Percentiles rank a stretch among this genome's conserved stretches.
Conservation (phyloP, 768 basidiomycete genomes). For the Kwoniella sp. region DNA sequence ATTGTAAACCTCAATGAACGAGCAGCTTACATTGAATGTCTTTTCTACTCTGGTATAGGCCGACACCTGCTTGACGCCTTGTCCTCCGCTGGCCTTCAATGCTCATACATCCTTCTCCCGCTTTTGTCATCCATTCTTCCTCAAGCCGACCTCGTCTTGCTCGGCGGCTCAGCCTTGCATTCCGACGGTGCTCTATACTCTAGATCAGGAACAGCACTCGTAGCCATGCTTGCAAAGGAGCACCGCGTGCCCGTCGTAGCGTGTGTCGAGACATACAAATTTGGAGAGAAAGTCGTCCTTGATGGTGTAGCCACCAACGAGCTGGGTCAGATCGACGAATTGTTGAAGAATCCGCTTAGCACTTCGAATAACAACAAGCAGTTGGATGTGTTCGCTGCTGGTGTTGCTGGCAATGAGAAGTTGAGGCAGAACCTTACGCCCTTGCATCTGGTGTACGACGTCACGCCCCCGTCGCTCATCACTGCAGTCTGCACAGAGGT, state of each 20-base stretch:
- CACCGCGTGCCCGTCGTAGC: conserved; percentile 90
- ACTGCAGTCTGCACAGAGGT: conserved; percentile 95
- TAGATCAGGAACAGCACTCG: conserved; percentile 89
- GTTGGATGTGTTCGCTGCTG: conserved; percentile 7
- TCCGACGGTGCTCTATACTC: conserved; percentile 93
- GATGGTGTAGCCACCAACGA: conserved; percentile 97
- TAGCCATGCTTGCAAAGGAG: conserved; percentile 92
- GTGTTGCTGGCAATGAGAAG: not conserved
- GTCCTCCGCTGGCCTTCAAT: conserved; percentile 70
- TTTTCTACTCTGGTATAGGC: conserved; percentile 60
- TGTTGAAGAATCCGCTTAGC: conserved; percentile 15
- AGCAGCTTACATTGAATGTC: not conserved
- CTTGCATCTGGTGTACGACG: conserved; percentile 86
- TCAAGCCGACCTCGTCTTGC: conserved; percentile 77
- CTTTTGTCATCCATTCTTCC: conserved; percentile 64
- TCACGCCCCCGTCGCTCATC: conserved; percentile 87
- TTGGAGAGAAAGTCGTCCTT: conserved; percentile 85
- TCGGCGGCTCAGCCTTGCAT: conserved; percentile 92
- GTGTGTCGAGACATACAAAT: conserved; percentile 98
- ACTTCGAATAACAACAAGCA: conserved; percentile 19
- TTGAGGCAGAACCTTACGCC: conserved; percentile 62
- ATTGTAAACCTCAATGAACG: not conserved
- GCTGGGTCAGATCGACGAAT: conserved; percentile 63
- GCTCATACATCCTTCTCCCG: conserved; percentile 88
- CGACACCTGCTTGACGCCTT: conserved; percentile 74